Evolutionary conservation across 1,284 basidiomycete genomes (phyloP), one percentile per base, ranked within the genome.

Genomic region (Apiotrichum veenhuisii): DNA sequence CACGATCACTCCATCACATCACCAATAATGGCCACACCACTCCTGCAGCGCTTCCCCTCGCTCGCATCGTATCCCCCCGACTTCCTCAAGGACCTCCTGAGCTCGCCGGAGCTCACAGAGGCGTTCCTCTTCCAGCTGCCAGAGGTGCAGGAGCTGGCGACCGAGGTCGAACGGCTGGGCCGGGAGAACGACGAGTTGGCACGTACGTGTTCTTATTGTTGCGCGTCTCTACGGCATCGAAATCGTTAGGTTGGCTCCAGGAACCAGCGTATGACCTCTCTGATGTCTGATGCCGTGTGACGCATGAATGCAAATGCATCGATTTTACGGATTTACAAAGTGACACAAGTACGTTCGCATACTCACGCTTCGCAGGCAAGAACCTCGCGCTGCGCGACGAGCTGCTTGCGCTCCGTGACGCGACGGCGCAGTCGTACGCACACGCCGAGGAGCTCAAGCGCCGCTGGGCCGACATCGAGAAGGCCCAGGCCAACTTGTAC

Each of bases 401-500:
- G 27, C 77, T 94, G 27, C 86, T 89, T 67, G 80, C 81, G 45
- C 78, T 94, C 40, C 80, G 91, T 38, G 81, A 85, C 7, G 86
- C 91, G 55, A 92, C 91, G 0, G 83, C 91, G 63, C 86, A 85
- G 42, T 85, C 87, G 0, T 96, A 94, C 67, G 85, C 89, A 58
- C 83, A 91, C 59, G 91, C 92, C 3, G 88, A 88, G 70, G 75
- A 80, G 9, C 77, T 94, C 22, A 89, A 94, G 74, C 80, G 80
- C 1, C 80, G 87, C 42, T 94, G 91, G 90, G 85, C 85, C 62
- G 87, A 88, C 55, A 68, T 94, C 5, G 91, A 94, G 59, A 85
- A 86, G 64, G 88, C 91, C 62, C 93, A 96, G 75, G 82, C 80
- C 50, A 88, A 90, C 33, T 82, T 91, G 12, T 94, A 93, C 71